Evolutionary conservation across 2,329 filamentous ascomycete species (phyloP), one percentile per base, ranked within the genome.

Genomic region (Trichoderma brevicompactum): DNA sequence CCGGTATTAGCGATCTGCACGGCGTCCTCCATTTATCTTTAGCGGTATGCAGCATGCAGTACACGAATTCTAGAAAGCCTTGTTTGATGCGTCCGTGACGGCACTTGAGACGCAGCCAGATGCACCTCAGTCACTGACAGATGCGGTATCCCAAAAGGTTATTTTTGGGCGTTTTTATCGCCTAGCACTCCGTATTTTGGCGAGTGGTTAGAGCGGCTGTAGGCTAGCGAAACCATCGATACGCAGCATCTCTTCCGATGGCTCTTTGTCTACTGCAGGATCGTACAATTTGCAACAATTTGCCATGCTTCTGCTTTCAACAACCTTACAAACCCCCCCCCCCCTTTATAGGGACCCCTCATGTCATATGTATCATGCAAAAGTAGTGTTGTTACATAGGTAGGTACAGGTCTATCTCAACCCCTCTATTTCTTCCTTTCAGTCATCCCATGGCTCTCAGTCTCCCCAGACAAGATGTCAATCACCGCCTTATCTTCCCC

Each of bases 401-500:
- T 13, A 9, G 36, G 7, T 50, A 40, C 38, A 34, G 36, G 5
- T 49, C n/a, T 40, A 59, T 59, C 38, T 41, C 23, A 32, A 36
- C 1, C 36, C 44, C 15, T 58, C 53, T 65, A 59, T 19, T 60
- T 48, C 43, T 23, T 56, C 34, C 38, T 54, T 40, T 48, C 54
- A 8, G 36, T 43, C n/a, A 43, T 10, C 48, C 28, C 28, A 10
- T 46, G 48, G n/a, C 40, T 17, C 53, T 32, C 48, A 52, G 48
- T 38, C 52, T 54, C 64, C 12, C 64, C 64, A 32, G 55, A 49
- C 65, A 55, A 62, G 36, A 70, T 55, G 48, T 69, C 62, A 44
- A 70, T 66, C 53, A 69, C 59, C 28, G 63, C 63, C 64, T 67
- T 66, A n/a, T 61, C 64, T 5, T 61, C 64, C 43, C 55, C 28